Percentiles rank a stretch among this genome's conserved stretches.
Conservation (phyloP, 2,329 filamentous ascomycete genomes). For the Cladosporium oxysporum region DNA sequence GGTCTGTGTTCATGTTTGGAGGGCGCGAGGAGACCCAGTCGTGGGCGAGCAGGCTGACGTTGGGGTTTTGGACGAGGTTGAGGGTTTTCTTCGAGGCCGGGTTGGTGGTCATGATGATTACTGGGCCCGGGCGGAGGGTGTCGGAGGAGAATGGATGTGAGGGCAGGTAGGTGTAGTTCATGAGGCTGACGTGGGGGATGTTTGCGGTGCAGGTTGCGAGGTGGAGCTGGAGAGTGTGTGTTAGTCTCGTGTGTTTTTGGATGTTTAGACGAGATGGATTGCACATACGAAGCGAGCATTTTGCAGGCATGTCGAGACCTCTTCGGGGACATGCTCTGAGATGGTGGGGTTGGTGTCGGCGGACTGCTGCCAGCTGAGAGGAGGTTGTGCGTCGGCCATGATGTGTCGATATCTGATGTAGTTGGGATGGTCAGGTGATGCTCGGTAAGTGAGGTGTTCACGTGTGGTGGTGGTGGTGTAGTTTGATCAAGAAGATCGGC, state of each 20-base stretch:
- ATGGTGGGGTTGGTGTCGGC: slow-evolving; percentile 70
- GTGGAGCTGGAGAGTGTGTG: slow-evolving; percentile 68
- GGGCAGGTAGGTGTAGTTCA: slow-evolving; percentile 98
- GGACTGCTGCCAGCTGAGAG: slow-evolving; percentile 50
- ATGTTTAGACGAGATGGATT: slow-evolving; percentile 33
- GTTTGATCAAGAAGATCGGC: not conserved
- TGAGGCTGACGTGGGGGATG: slow-evolving; percentile 87
- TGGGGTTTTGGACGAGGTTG: slow-evolving; percentile 81
- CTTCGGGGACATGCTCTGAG: slow-evolving; percentile 70
- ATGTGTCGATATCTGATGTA: not conserved
- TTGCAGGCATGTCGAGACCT: slow-evolving; percentile 87
- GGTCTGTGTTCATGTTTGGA: slow-evolving; percentile 54
- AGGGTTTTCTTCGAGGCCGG: slow-evolving; percentile 75
- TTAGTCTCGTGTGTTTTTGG: slow-evolving; percentile 8
- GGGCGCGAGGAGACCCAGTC: slow-evolving; percentile 96
- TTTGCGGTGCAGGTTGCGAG: slow-evolving; percentile 86
- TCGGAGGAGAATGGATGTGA: slow-evolving; percentile 29
- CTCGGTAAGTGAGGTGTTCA: not conserved
- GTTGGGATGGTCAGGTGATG: not conserved
- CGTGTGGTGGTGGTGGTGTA: not conserved
- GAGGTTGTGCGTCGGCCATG: slow-evolving; percentile 33
- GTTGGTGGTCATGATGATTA: slow-evolving; percentile 92
- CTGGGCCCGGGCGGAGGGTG: slow-evolving; percentile 38
- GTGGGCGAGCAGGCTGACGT: slow-evolving; percentile 92
- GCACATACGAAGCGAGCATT: slow-evolving; percentile 84